Base-by-base conservation (phyloP, 2,329 filamentous ascomycete genomes). In the Diaporthe aspalathi region DNA sequence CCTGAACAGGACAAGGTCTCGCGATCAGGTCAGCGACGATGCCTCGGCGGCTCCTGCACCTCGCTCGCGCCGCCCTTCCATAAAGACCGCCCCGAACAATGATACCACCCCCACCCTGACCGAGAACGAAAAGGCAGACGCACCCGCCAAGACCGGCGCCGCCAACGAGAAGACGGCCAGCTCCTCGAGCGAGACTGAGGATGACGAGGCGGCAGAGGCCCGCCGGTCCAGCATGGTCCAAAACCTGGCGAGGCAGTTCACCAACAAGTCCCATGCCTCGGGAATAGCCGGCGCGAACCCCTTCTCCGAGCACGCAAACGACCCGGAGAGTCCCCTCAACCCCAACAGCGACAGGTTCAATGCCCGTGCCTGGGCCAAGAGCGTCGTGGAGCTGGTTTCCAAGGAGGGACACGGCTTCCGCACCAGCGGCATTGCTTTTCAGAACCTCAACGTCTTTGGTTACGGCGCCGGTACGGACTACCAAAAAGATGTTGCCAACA, bases 381-480 rank as follows among this genome's bases (percentile, higher is more conserved):
- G 88, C 43, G 78, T 92, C 12, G 86, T 90, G 40, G 83, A 84
- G 72, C 80, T 88, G 72, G 83, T 85, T 56, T 83, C 84, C 40
- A 83, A 81, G 73, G 85, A 87, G 70, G 90, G 88, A 67, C 83
- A 84, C 74, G 78, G 81, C 17, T 89, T 89, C 79, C 87, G 91
- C 76, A 88, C 87, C 17, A 86, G 89, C 0, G 91, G 92, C 57
- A 84, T 94, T 54, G 85, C 86, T 65, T 93, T 91, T 82, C 87
- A 89, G 79, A 87, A 93, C 77, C 83, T 94, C 70, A 92, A 88
- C 72, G 90, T 93, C 6, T 89, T 90, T 77, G 91, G 91, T 50
- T 93, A 87, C 75, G 91, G 91, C 54, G 87, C 86, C 50, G 84
- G 88, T 0, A 92, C 91, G 1, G 91, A 93, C 78, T 93, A 91